phyloP scores from a whole-genome alignment of 306 rosid species.

The Cajanus cajan region DNA sequence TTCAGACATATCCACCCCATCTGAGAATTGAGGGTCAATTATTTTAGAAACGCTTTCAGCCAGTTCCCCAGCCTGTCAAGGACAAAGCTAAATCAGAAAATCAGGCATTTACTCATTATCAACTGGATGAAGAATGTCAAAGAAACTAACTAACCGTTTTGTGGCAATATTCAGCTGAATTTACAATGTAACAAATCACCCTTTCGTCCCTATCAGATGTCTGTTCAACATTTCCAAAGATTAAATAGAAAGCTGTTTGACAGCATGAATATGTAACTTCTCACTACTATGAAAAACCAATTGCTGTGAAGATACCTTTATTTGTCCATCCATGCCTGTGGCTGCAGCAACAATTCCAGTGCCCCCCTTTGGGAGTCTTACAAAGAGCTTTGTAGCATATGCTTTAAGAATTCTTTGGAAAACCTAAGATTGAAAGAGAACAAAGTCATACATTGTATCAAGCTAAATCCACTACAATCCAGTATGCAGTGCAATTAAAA shows the following conservation, averaged over 20 bases:
- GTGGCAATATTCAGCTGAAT: slow-evolving; percentile 96
- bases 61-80: slow-evolving; percentile 86
- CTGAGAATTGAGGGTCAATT: slow-evolving; percentile 71
- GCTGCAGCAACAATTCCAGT: slow-evolving; percentile 99
- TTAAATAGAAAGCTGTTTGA: slow-evolving; percentile 18
- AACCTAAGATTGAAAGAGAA: slow-evolving; percentile 59
- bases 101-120: slow-evolving; percentile 21
- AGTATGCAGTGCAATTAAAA: slow-evolving; percentile 19
- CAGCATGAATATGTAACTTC: slow-evolving; percentile 21
- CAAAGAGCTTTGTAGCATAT: slow-evolving; percentile 85
- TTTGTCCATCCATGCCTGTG: slow-evolving; percentile 99
- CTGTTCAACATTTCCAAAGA: slow-evolving; percentile 54
- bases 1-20: slow-evolving; percentile 92
- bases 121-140: slow-evolving; percentile 32
- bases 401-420: slow-evolving; percentile 95
- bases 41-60: slow-evolving; percentile 95
- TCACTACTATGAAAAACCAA: slow-evolving; percentile 27
- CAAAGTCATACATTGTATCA: slow-evolving; percentile 17
- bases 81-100: slow-evolving; percentile 32
- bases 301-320: slow-evolving; percentile 64
- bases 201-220: slow-evolving; percentile 97
- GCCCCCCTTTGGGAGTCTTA: slow-evolving; percentile 96
- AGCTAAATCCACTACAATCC: slow-evolving; percentile 18
- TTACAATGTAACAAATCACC: slow-evolving; percentile 94
- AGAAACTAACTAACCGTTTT: slow-evolving; percentile 70